A percentile compares a stretch with the other conserved stretches of the same genome.
These are phyloP conservation scores for Auxenochlorella pyrenoidosa DNA, from an alignment of 139 green algal genomes.

Conservation along the genomic window DNA sequence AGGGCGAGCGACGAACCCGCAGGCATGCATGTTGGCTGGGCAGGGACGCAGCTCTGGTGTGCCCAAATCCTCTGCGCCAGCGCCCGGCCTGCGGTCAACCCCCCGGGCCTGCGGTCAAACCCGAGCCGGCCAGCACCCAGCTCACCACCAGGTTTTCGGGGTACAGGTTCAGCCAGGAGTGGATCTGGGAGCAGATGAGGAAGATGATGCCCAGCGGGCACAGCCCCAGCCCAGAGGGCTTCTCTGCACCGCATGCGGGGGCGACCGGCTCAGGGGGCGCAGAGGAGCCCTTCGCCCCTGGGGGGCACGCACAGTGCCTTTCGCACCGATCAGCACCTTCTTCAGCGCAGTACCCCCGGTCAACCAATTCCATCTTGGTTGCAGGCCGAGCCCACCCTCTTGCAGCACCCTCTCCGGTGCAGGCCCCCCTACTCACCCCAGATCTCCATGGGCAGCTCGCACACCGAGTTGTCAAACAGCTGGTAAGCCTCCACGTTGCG, in stretches of 20 bases:
- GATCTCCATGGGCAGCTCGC: constrained; percentile 38
- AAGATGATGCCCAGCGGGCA: constrained; percentile 47
- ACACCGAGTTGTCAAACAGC: constrained; percentile 25
- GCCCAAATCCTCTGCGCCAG: no score
- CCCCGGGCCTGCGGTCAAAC: no score
- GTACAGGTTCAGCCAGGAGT: constrained; percentile 38
- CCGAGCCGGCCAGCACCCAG: background rate
- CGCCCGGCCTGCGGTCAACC: no score
- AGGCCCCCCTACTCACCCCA: background rate
- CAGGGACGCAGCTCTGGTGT: no score
- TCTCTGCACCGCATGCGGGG: background rate
- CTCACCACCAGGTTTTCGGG: constrained; percentile 41
- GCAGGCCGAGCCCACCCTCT: no score
- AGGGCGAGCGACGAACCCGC: background rate
- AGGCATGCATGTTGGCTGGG: background rate
- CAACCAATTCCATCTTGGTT: no score
- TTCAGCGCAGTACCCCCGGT: no score
- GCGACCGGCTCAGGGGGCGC: no score
- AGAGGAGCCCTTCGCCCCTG: no score
- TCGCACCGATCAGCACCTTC: no score
- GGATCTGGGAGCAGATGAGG: constrained; percentile 45
- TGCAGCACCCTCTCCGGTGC: no score
- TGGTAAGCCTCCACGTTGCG: constrained; percentile 9
- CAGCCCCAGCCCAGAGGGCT: constrained; percentile 43
- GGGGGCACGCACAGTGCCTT: no score